phyloP scores from a whole-genome alignment of 2,329 filamentous ascomycete genomes.

The Colletotrichum tamarilloi region DNA sequence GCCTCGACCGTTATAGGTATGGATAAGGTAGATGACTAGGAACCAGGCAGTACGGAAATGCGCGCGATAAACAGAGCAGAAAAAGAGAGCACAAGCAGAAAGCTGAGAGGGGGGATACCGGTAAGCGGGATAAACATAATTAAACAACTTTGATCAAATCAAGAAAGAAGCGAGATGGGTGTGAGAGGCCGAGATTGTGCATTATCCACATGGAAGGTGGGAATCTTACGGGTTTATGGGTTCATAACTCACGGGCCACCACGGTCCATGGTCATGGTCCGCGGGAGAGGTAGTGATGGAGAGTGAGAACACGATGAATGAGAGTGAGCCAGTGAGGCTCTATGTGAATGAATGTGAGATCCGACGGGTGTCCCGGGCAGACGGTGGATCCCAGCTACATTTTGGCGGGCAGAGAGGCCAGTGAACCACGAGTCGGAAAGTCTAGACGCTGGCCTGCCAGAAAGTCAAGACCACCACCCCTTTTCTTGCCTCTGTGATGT shows the following conservation, averaged over 20 bases:
- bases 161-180: conserved; percentile 12
- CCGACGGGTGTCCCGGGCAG: neutral
- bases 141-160: neutral
- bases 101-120: no score
- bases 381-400: no score
- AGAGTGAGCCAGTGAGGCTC: neutral
- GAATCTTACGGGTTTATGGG: neutral
- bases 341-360: neutral
- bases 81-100: neutral
- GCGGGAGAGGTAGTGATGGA: neutral
- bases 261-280: neutral
- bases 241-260: neutral
- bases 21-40: neutral
- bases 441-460: neutral
- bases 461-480: neutral
- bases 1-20: neutral
- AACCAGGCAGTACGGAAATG: neutral
- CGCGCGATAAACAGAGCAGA: conserved; percentile 16
- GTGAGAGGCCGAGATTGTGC: neutral
- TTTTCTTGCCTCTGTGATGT: neutral
- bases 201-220: neutral
- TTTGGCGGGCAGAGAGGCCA: no score
- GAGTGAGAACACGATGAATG: neutral
- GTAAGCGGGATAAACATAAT: neutral
- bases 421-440: neutral